Percentiles rank a stretch among this genome's conserved stretches.
These are phyloP conservation scores for Populus ilicifolia DNA, from an alignment of 345 rosid genomes.

Conservation along the genomic window DNA sequence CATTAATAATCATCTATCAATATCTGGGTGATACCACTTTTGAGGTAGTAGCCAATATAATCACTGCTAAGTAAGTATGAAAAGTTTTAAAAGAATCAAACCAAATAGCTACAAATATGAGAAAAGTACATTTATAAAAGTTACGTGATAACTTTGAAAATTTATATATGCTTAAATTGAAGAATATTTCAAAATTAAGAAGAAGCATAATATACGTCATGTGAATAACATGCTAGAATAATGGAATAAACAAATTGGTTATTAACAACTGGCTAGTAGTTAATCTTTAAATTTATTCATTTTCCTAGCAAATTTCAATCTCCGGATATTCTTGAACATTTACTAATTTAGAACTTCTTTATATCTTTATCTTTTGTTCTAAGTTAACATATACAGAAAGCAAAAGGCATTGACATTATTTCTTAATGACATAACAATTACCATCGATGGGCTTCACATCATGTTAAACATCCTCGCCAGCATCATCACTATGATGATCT, in stretches of 20 bases:
- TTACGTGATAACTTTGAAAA: too few relatives aligned
- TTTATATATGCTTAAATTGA: too few relatives aligned
- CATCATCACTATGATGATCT: constrained; percentile 32
- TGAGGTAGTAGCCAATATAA: too few relatives aligned
- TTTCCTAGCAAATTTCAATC: background rate
- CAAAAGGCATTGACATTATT: constrained; percentile 41
- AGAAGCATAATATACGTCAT: constrained; percentile 28
- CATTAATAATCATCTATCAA: too few relatives aligned
- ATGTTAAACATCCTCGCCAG: constrained; percentile 39
- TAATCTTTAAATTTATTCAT: background rate
- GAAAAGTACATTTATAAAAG: too few relatives aligned
- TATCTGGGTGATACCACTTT: too few relatives aligned
- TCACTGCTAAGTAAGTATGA: too few relatives aligned
- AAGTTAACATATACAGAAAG: constrained; percentile 46
- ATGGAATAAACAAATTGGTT: constrained; percentile 29
- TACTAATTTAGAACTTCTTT: background rate
- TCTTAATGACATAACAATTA: constrained; percentile 51
- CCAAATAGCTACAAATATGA: too few relatives aligned
- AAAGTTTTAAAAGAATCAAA: too few relatives aligned
- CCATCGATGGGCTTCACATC: constrained; percentile 49
- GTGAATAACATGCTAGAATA: constrained; percentile 19
- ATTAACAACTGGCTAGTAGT: constrained; percentile 46
- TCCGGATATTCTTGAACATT: background rate
- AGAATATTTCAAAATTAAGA: background rate
- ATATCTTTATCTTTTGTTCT: background rate